A percentile compares a stretch with the other conserved stretches of the same genome.
Evolutionary conservation across 345 rosid genomes (phyloP).

Genomic region (Eucalyptus curtisii): DNA sequence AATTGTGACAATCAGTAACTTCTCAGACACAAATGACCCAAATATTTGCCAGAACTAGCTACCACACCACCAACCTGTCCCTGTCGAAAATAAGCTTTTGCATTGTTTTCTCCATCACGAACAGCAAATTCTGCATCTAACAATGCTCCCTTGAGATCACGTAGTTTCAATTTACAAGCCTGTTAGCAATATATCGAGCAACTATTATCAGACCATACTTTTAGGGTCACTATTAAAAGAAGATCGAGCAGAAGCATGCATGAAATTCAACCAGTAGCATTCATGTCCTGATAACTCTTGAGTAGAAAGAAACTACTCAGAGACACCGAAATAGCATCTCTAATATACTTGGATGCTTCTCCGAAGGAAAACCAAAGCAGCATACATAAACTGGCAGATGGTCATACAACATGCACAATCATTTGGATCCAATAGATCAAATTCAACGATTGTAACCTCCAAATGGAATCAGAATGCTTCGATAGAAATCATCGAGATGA

Average conservation of each 20-base stretch:
- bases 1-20: neutral
- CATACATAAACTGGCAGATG: neutral
- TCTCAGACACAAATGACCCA: neutral
- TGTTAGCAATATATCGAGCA: slow-evolving; percentile 1
- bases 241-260: neutral
- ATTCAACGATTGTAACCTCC: neutral
- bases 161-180: slow-evolving; percentile 86
- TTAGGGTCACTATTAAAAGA: neutral
- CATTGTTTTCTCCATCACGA: slow-evolving; percentile 79
- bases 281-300: neutral
- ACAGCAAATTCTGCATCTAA: slow-evolving; percentile 82
- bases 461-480: neutral
- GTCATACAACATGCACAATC: neutral
- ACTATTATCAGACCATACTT: neutral
- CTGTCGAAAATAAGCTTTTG: slow-evolving; percentile 89
- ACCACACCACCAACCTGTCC: slow-evolving; percentile 62
- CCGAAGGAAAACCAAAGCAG: neutral
- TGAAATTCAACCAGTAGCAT: neutral
- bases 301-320: neutral
- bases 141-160: slow-evolving; percentile 84
- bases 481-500: neutral
- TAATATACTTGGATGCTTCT: neutral
- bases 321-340: neutral
- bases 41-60: neutral
- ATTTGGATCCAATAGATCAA: neutral